Base-by-base conservation (phyloP, 495 filamentous ascomycete species). In the Talaromyces ruber region DNA sequence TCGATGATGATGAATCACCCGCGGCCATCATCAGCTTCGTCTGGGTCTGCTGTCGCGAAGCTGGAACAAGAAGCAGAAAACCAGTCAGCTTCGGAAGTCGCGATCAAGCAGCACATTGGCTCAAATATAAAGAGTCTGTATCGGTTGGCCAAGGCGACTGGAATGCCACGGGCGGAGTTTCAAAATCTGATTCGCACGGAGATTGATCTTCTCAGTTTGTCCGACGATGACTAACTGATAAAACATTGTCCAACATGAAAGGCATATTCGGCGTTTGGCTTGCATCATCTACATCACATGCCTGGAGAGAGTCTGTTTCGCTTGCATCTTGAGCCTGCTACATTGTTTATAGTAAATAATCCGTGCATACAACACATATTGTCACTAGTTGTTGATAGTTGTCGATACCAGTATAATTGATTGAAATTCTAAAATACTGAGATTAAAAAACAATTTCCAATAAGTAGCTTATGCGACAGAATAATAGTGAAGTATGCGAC, bases 121-220 rank as follows among this genome's bases (percentile, higher is more conserved):
- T 85, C 89, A 6, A 93, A 87, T 68, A 85, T 98, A 63, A 93
- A 96, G 79, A 94, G 90, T 71, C 71, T 98, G 64, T 97, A 88
- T 68, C 79, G 91, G 39, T 76, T 98, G 32, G 91, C 92, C 50
- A 84, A 86, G 67, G 82, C 84, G 16, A 85, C 85, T 21, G 94
- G 94, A 2, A 92, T 98, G 64, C 86, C 90, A 54, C 79, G 90
- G 55, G 81, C 82, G 26, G 93, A 97, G 64, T 97, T 98, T 74
- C 89, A 92, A 73, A 76, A 82, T 58, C 71, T 96, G 63, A 83
- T 98, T 2, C 80, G 82, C 74, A 90, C 81, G 3, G 94, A 98
- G 75, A 69, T 97, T 65, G 88, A 93, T 60, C 81, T 87, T 61
- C 70, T 97, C 68, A 79, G 83, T 32, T 73, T 96, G 70, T 79